Base-by-base conservation (phyloP, 2,329 filamentous ascomycete genomes). In the Aspergillus bombycis region DNA sequence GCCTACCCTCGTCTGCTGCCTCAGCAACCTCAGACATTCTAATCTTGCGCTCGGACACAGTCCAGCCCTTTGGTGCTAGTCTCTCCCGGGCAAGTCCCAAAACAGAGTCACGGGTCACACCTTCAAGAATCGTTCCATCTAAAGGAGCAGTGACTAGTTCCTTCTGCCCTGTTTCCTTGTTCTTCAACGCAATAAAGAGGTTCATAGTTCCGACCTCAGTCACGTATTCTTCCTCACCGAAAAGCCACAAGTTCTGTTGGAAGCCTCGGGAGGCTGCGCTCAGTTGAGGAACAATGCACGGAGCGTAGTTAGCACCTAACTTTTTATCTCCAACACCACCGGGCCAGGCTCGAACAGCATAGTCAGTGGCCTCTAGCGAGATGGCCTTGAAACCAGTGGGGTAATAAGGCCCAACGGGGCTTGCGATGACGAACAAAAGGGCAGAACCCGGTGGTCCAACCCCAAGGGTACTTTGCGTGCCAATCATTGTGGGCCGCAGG, bases 201-300 rank as follows among this genome's bases (percentile, higher is more conserved):
- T 99, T 99, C 95, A 99, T 99, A 62, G 95, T 98, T 74, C 95
- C 95, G 62, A 97, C 95, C 81, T 99, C 95, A 54, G 95, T 99
- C 63, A 98, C 90, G 74, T 90, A 97, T 78, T 98, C 93, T 79
- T 98, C 93, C 75, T 96, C 90, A 50, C 94, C 94, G 76, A 98
- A 99, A 36, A 99, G 83, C 95, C 95, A 99, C 60, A 99, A 85
- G 81, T 98, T 99, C 84, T 99, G 95, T 82, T 98, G 94, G 86
- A 94, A 97, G 26, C 95, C 95, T 62, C 93, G 88, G 78, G 89
- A 91, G 53, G 93, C 93, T 48, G 95, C 95, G 80, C 97, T 88
- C 73, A 95, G 87, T 82, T 99, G 95, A 21, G 95, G 95, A n/a
- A 98, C 84, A 73, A 99, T 94, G 83, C 95, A 98, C 7, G 95